A percentile compares a stretch with the other conserved stretches of the same genome.
Conservation (phyloP, 495 filamentous ascomycete genomes). For the Melanomma pulvis-pyrius region DNA sequence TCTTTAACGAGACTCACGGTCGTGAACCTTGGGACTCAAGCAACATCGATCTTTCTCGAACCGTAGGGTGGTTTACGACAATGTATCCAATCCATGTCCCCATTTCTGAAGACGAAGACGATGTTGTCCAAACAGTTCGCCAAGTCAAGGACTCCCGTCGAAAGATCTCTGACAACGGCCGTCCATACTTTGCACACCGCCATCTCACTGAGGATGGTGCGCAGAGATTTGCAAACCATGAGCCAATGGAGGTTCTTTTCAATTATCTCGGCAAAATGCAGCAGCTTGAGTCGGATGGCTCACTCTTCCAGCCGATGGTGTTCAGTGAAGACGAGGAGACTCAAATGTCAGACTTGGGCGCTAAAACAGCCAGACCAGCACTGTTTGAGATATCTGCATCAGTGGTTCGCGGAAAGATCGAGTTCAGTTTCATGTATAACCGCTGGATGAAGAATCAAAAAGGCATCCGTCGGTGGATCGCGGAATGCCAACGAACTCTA, state of each 20-base stretch:
- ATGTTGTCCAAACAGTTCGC: conserved; percentile 31
- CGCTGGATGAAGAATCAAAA: conserved; percentile 42
- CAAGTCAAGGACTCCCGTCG: conserved; percentile 35
- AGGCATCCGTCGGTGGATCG: conserved; percentile 44
- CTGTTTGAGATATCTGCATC: conserved; percentile 38
- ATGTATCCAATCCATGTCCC: conserved; percentile 36
- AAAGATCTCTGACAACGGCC: conserved; percentile 31
- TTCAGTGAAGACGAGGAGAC: conserved; percentile 26
- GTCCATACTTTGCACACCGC: conserved; percentile 36
- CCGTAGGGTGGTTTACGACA: conserved; percentile 40
- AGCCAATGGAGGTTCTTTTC: conserved; percentile 48
- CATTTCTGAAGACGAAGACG: conserved; percentile 27
- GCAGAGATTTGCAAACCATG: conserved; percentile 25
- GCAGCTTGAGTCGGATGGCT: conserved; percentile 44
- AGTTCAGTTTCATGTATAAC: conserved; percentile 44
- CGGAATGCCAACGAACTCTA: conserved; percentile 36
- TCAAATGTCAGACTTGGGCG: conserved; percentile 49
- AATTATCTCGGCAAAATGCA: conserved; percentile 54
- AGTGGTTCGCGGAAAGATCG: conserved; percentile 29
- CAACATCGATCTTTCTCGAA: conserved; percentile 34
- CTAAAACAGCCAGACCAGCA: conserved; percentile 23
- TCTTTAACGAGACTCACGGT: conserved; percentile 38
- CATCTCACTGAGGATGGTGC: conserved; percentile 30
- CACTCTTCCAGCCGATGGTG: conserved; percentile 39
- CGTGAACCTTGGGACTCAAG: conserved; percentile 33